Evolutionary conservation across 1,284 basidiomycete genomes (phyloP).

Genomic region (Sutorius eximius): DNA sequence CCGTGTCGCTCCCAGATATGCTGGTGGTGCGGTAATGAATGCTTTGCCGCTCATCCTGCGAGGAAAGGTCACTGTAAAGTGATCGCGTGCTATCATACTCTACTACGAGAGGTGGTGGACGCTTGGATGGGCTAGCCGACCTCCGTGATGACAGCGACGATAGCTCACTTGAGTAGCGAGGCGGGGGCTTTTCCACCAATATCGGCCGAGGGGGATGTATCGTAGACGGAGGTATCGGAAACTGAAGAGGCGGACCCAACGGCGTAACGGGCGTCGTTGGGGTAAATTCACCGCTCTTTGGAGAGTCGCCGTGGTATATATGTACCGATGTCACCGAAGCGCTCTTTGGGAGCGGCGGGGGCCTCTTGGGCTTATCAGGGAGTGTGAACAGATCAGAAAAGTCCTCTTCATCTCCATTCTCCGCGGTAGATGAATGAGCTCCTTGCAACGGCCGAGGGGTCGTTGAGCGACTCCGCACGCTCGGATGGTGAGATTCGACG

Average conservation of each 20-base stretch:
- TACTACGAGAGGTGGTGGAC: conserved; percentile 4
- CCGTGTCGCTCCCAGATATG: conserved; percentile 33
- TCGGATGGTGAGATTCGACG: conserved; percentile 27
- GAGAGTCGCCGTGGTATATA: conserved; percentile 9
- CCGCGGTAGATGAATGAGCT: not conserved
- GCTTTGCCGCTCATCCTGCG: conserved; percentile 23
- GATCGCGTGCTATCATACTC: conserved; percentile 17
- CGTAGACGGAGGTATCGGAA: conserved; percentile 34
- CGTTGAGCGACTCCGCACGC: conserved; percentile 30
- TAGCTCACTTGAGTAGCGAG: conserved; percentile 20
- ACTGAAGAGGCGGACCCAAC: conserved; percentile 31
- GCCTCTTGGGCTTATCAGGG: conserved; percentile 20
- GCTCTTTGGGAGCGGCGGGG: conserved; percentile 12
- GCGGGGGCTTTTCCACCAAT: conserved; percentile 13
- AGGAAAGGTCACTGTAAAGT: conserved; percentile 10
- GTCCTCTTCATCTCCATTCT: conserved; percentile 30
- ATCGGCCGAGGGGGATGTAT: conserved; percentile 12
- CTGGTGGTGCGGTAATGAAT: conserved; percentile 22
- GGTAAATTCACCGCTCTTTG: conserved; percentile 23
- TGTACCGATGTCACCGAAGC: conserved; percentile 20
- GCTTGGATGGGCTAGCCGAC: conserved; percentile 21
- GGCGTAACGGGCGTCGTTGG: conserved; percentile 31
- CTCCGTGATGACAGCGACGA: conserved; percentile 28
- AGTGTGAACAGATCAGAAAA: conserved; percentile 37
- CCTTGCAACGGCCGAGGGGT: conserved; percentile 31